Evolutionary conservation across 2,329 filamentous ascomycete species (phyloP).

Genomic region (Fusarium sublunatum): DNA sequence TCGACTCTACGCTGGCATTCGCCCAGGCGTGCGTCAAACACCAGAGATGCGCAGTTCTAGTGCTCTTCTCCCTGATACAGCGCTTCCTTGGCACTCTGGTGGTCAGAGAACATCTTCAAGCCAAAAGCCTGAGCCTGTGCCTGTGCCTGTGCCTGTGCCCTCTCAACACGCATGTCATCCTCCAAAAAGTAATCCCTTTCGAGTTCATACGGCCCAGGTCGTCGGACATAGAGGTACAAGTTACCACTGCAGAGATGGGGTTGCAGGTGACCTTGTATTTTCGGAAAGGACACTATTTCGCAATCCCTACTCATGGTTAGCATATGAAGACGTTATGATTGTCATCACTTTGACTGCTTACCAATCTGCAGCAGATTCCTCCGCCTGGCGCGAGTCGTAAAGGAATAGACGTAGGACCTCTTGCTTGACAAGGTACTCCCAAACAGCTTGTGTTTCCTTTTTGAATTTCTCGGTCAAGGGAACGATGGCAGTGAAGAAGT

Average conservation of each 20-base stretch:
- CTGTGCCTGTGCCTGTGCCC: background rate
- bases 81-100: no score
- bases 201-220: background rate
- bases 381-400: background rate
- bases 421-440: background rate
- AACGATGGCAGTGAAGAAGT: background rate
- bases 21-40: background rate
- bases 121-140: background rate
- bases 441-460: background rate
- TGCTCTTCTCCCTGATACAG: background rate
- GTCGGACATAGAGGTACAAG: background rate
- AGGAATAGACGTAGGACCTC: background rate
- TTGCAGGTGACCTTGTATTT: background rate
- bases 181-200: no score
- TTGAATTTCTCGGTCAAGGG: background rate
- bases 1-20: slow-evolving; percentile 8
- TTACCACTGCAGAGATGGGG: fast-evolving
- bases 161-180: background rate
- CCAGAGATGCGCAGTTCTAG: slow-evolving; percentile 8
- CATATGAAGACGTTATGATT: no score
- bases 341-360: background rate
- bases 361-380: background rate
- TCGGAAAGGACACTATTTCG: background rate
- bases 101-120: background rate
- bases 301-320: background rate